Evolutionary conservation across 306 rosid species (phyloP), one percentile per base, ranked within the genome.

Genomic region (Canavalia ensiformis): DNA sequence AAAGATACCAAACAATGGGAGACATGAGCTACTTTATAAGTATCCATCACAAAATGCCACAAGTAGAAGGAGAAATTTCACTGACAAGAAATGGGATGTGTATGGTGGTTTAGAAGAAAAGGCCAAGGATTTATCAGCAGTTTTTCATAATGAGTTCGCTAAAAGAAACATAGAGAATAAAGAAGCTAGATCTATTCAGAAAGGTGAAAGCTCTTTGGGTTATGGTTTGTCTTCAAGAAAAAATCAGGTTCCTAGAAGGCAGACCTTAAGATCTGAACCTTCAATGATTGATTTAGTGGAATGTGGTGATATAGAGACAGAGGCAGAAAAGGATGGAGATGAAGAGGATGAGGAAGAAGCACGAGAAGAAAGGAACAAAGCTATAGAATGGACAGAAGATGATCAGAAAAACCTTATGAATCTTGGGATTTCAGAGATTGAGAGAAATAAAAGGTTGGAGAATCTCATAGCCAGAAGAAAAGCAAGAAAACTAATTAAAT

Each of bases 391-490:
- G 99, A 90, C 95, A 25, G 94, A 90, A 3, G 91, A 93, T 77
- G 99, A 95, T 83, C 92, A 92, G 34, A 88, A 83, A 18, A 95
- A 91, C 57, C 84, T 93, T 0, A 78, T 85, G 90, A 92, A 93
- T 84, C 90, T 95, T 60, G 97, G 99, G 18, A 47, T 85, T 52
- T 91, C 94, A 0, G 99, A 95, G 90, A 89, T 92, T 25, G 98
- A 95, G 65, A 87, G 98, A 42, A 95, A 93, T 77, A 90, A 29
- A 59, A 92, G 97, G 76, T 55, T 95, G 41, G 99, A 95, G 73
- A 89, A 86, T 76, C 89, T 95, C 3, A 88, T 96, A 45, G 92
- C 94, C 4, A 90, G 89, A 85, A 86, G 99, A 77, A 92, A 87
- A 76, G 92, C 76, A 33, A 92, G 85, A 13, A 91, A 87, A 63